A percentile compares a stretch with the other conserved stretches of the same genome.
phyloP scores from a whole-genome alignment of 2,329 filamentous ascomycete species.

The Alternaria gansuensis region DNA sequence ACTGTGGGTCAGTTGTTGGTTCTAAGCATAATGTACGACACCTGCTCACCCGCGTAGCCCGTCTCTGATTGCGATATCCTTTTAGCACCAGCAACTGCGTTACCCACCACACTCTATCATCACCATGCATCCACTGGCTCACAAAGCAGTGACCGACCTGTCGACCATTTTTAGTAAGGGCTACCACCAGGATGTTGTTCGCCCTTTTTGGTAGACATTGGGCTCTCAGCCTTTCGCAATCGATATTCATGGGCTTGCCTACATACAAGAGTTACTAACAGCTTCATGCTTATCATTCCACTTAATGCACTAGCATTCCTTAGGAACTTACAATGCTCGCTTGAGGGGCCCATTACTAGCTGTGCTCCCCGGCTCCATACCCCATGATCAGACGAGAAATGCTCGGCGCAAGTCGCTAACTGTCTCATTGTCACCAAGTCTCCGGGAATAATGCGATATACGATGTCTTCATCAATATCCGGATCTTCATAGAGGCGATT shows the following conservation, averaged over 20 bases:
- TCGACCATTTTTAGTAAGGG: background rate
- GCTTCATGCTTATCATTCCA: background rate
- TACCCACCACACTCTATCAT: constrained; percentile 22
- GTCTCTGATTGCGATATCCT: constrained; percentile 19
- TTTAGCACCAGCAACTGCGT: constrained; percentile 21
- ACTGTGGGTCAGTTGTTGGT: background rate
- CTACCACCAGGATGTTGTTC: constrained; percentile 19
- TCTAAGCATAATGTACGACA: too few species aligned
- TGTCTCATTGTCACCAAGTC: constrained; percentile 3
- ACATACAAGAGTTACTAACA: background rate
- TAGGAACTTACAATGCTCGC: constrained; percentile 2
- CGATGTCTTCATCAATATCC: constrained; percentile 15
- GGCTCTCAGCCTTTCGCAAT: constrained; percentile 3
- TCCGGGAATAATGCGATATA: constrained; percentile 15
- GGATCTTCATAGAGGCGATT: constrained; percentile 15
- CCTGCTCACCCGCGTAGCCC: constrained; percentile 19
- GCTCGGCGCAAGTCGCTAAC: constrained; percentile 6
- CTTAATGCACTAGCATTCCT: background rate
- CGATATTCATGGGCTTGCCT: constrained; percentile 10
- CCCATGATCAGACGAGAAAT: constrained; percentile 10
- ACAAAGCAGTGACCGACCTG: constrained; percentile 22
- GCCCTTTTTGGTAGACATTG: constrained; percentile 5
- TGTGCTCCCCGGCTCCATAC: constrained; percentile 5
- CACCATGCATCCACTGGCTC: constrained; percentile 18
- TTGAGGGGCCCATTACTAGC: background rate